Percentiles rank a stretch among this genome's conserved stretches.
phyloP scores from a whole-genome alignment of 495 filamentous ascomycete genomes.

The Penicilliopsis zonata region DNA sequence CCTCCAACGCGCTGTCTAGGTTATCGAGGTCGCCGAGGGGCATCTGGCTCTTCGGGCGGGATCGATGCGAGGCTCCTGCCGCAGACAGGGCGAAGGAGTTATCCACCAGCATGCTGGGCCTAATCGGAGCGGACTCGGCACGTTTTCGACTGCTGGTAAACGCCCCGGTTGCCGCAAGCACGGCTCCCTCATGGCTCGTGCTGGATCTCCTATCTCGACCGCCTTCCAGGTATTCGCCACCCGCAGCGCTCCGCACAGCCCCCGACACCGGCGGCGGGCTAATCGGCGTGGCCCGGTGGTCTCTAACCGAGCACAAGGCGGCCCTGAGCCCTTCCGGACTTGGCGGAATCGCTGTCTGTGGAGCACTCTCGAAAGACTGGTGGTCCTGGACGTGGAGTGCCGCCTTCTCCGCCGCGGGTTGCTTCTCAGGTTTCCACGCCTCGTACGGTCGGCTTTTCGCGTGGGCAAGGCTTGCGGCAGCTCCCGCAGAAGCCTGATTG shows the following conservation, averaged over 20 bases:
- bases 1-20: constrained; percentile 36
- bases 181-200: constrained; percentile 46
- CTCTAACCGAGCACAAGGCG: constrained; percentile 54
- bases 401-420: constrained; percentile 53
- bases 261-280: constrained; percentile 4
- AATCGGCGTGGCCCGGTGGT: constrained; percentile 25
- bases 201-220: constrained; percentile 42
- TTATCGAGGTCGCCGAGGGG: constrained; percentile 19
- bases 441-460: constrained; percentile 49
- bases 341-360: constrained; percentile 38
- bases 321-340: constrained; percentile 59
- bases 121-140: constrained; percentile 50
- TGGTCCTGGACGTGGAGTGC: constrained; percentile 58
- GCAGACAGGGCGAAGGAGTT: constrained; percentile 54
- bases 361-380: constrained; percentile 41
- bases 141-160: constrained; percentile 45
- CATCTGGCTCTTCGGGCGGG: constrained; percentile 14
- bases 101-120: constrained; percentile 40
- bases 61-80: constrained; percentile 45
- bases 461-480: constrained; percentile 64
- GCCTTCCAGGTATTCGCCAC: constrained; percentile 11
- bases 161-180: constrained; percentile 63
- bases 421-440: constrained; percentile 47
- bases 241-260: too few relatives aligned
- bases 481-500: constrained; percentile 55